A percentile compares a stretch with the other conserved stretches of the same genome.
Conservation (phyloP, 108 stramenopile species). For the Cylindrotheca closterium region DNA sequence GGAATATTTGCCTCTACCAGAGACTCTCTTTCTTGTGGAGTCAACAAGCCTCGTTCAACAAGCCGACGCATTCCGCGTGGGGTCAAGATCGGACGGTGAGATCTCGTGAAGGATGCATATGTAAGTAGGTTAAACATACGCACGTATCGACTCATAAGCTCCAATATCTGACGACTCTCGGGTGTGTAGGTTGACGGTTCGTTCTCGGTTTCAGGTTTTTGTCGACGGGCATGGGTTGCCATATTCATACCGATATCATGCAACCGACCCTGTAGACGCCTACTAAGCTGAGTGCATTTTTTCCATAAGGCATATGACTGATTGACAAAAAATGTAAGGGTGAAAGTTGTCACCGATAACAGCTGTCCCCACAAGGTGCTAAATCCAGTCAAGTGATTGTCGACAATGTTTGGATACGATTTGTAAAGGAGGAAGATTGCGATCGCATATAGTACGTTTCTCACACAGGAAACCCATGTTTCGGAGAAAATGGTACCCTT, state of each 20-base stretch:
- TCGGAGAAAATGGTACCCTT: constrained; percentile 86
- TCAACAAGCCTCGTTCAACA: constrained; percentile 83
- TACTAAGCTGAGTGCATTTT: constrained; percentile 76
- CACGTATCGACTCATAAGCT: constrained; percentile 73
- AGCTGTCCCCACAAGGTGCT: constrained; percentile 76
- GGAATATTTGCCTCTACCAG: constrained; percentile 75
- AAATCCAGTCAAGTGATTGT: constrained; percentile 52
- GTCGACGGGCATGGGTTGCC: constrained; percentile 79
- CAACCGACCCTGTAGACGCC: constrained; percentile 81
- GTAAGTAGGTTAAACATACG: constrained; percentile 87
- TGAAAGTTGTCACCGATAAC: constrained; percentile 86
- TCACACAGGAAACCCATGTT: constrained; percentile 73
- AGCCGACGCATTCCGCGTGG: constrained; percentile 85
- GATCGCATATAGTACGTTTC: constrained; percentile 66
- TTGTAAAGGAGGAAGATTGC: constrained; percentile 43
- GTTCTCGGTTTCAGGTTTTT: constrained; percentile 44
- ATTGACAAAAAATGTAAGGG: constrained; percentile 90
- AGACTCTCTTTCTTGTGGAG: constrained; percentile 65
- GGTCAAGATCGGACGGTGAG: constrained; percentile 87
- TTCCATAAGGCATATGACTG: constrained; percentile 88
- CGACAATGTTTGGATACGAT: constrained; percentile 37
- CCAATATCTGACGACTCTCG: constrained; percentile 67
- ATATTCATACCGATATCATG: constrained; percentile 88
- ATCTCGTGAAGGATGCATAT: constrained; percentile 86
- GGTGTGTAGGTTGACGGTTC: constrained; percentile 74